A percentile compares a stretch with the other conserved stretches of the same genome.
Conservation (phyloP, 208 protist species). For the Acanthamoeba lenticulata region DNA sequence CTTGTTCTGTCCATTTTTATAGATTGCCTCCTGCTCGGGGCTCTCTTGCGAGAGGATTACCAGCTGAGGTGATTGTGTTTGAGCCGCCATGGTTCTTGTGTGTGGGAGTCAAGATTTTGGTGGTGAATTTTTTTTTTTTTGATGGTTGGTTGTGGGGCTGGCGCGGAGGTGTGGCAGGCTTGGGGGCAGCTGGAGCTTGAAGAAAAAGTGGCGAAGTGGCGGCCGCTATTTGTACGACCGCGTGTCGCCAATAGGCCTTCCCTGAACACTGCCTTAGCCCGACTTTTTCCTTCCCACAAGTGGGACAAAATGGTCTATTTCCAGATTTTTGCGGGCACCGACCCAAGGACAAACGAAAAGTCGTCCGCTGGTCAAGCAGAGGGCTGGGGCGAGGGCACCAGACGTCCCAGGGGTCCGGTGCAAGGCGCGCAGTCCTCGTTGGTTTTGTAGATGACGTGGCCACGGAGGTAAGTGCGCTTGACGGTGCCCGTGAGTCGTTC, state of each 20-base stretch:
- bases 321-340: neutral
- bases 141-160: neutral
- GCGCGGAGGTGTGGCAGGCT: neutral
- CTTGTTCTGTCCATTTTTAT: constrained; percentile 38
- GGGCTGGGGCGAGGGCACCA: neutral
- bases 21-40: neutral
- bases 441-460: constrained; percentile 62
- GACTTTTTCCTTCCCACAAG: neutral
- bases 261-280: neutral
- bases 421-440: neutral
- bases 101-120: no score
- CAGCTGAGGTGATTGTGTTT: neutral
- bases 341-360: neutral
- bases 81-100: no score
- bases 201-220: neutral
- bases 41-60: neutral
- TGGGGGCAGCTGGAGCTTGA: neutral
- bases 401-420: neutral
- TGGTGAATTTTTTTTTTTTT: no score
- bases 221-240: neutral
- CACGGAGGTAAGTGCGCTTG: constrained; percentile 69
- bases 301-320: neutral
- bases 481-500: constrained; percentile 23
- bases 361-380: neutral
- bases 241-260: neutral